These are phyloP conservation scores for Barnettozyma californica DNA, from an alignment of 805 yeast genomes.

Conservation along the genomic window DNA sequence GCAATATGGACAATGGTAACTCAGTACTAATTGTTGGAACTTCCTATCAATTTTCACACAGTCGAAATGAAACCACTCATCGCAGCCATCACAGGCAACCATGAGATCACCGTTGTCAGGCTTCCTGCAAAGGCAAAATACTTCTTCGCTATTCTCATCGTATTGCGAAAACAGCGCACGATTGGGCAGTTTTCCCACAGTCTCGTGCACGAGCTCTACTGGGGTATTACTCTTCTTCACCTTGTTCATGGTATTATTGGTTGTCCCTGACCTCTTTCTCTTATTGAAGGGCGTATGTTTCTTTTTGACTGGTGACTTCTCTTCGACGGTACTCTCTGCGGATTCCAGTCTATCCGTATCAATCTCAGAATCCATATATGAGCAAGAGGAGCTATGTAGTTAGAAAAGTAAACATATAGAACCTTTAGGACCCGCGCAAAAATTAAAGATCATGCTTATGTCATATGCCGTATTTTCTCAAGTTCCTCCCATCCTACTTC, in stretches of 20 bases:
- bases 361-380: background rate
- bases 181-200: constrained; percentile 27
- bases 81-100: constrained; percentile 95
- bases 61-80: constrained; percentile 87
- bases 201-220: constrained; percentile 10
- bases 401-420: background rate
- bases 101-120: constrained; percentile 78
- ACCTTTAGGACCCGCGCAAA: too few relatives aligned
- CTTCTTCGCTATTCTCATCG: constrained; percentile 50
- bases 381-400: background rate
- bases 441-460: background rate
- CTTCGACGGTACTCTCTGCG: constrained; percentile 5
- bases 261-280: background rate
- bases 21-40: constrained; percentile 51
- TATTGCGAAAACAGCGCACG: constrained; percentile 26
- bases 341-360: constrained; percentile 4
- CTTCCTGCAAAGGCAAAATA: constrained; percentile 72
- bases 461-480: too few relatives aligned
- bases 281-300: background rate
- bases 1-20: constrained; percentile 73
- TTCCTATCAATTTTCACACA: constrained; percentile 59
- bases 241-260: background rate
- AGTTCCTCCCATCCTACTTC: too few relatives aligned
- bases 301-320: constrained; percentile 2
- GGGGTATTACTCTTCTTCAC: background rate